Percentiles rank a stretch among this genome's conserved stretches.
Evolutionary conservation across 768 basidiomycete species (phyloP).

Genomic region (Amyloporia xantha): DNA sequence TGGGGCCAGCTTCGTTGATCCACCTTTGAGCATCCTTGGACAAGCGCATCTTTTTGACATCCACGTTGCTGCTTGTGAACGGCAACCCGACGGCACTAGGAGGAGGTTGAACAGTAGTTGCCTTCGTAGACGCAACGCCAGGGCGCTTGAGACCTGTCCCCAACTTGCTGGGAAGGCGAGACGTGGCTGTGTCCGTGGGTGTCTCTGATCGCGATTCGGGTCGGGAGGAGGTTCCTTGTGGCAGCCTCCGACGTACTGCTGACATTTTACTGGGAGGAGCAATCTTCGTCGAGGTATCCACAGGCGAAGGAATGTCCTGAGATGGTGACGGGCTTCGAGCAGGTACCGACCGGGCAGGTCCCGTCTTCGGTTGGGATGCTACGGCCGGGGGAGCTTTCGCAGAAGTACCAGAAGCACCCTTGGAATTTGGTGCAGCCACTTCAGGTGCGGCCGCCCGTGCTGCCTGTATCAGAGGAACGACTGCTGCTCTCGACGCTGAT

Average conservation of each 20-base stretch:
- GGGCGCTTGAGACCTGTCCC: constrained; percentile 41
- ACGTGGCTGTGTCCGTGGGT: constrained; percentile 27
- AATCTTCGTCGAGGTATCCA: constrained; percentile 31
- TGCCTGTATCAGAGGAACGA: constrained; percentile 83
- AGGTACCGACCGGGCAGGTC: constrained; percentile 14
- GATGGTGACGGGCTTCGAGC: constrained; percentile 31
- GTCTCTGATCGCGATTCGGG: constrained; percentile 39
- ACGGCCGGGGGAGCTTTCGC: constrained; percentile 19
- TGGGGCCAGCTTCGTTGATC: constrained; percentile 81
- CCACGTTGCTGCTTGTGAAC: constrained; percentile 49
- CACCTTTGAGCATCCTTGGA: constrained; percentile 75
- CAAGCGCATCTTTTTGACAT: constrained; percentile 59
- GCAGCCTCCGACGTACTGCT: constrained; percentile 69
- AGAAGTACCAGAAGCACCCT: constrained; percentile 19
- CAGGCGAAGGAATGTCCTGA: constrained; percentile 36
- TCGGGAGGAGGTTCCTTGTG: constrained; percentile 44
- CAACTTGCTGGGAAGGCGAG: constrained; percentile 31
- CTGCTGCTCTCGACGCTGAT: constrained; percentile 81
- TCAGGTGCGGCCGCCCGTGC: constrained; percentile 50
- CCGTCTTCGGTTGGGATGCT: constrained; percentile 11
- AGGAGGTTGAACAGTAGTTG: constrained; percentile 27
- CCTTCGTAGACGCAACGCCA: constrained; percentile 26
- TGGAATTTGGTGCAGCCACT: constrained; percentile 20
- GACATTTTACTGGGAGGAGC: constrained; percentile 41
- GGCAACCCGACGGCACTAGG: constrained; percentile 26